phyloP scores from a whole-genome alignment of 768 basidiomycete genomes.

The Xerocomellus chrysenteron region DNA sequence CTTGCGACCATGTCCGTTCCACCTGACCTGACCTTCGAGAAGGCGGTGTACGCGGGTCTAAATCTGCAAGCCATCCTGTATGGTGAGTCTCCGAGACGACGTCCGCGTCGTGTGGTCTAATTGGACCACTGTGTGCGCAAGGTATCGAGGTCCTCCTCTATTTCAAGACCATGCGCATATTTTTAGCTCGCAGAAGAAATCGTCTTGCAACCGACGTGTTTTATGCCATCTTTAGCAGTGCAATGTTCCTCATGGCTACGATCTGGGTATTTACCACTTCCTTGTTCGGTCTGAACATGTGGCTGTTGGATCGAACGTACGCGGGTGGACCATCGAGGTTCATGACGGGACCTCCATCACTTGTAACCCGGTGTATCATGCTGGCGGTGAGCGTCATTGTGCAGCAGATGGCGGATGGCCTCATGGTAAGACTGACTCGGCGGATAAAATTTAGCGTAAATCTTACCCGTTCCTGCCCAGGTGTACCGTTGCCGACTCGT shows the following conservation, averaged over 20 bases:
- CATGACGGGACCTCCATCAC: constrained; percentile 22
- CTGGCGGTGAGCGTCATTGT: constrained; percentile 20
- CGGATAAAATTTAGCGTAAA: neutral
- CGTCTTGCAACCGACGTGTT: constrained; percentile 4
- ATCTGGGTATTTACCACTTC: constrained; percentile 12
- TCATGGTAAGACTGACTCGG: constrained; percentile 13
- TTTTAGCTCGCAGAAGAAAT: neutral
- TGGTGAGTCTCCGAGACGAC: neutral
- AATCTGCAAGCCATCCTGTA: constrained; percentile 14
- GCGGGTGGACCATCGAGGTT: constrained; percentile 28
- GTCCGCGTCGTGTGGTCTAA: neutral
- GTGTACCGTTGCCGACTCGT: constrained; percentile 36
- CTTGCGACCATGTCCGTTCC: neutral
- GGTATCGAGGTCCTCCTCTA: constrained; percentile 16
- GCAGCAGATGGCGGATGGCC: constrained; percentile 32
- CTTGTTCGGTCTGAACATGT: constrained; percentile 27
- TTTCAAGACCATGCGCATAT: constrained; percentile 7
- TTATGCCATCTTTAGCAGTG: constrained; percentile 16
- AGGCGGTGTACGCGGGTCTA: constrained; percentile 3
- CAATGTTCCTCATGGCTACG: constrained; percentile 23
- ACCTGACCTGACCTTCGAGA: neutral
- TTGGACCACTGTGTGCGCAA: neutral
- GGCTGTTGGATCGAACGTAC: constrained; percentile 31
- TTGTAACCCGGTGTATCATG: constrained; percentile 25
- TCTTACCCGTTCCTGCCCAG: constrained; percentile 17